Evolutionary conservation across 345 rosid species (phyloP).

Genomic region (Brassica cretica): DNA sequence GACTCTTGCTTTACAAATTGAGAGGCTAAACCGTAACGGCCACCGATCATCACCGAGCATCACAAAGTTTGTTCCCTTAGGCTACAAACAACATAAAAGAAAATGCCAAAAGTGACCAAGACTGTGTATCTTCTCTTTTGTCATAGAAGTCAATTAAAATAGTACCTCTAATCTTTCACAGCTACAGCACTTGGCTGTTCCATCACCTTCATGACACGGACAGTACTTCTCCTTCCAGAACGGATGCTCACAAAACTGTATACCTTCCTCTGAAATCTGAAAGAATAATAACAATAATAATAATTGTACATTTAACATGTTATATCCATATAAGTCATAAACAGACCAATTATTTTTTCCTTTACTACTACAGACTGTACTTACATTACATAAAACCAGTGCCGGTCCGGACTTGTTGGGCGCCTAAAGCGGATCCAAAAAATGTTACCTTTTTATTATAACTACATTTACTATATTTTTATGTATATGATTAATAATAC

Average conservation of each 20-base stretch:
- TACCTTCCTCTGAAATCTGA: constrained; percentile 62
- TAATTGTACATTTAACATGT: constrained; percentile 4
- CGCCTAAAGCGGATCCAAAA: too few relatives aligned
- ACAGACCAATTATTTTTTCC: neutral
- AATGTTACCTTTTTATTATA: too few relatives aligned
- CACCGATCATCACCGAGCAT: constrained; percentile 66
- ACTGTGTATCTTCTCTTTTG: neutral
- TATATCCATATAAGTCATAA: neutral
- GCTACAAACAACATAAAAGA: constrained; percentile 34
- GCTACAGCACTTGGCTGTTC: constrained; percentile 34
- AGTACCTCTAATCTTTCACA: constrained; percentile 36
- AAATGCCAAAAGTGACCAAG: neutral
- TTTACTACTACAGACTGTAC: neutral
- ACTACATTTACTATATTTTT: too few relatives aligned
- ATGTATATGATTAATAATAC: too few relatives aligned
- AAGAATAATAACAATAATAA: constrained; percentile 17
- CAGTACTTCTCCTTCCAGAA: constrained; percentile 34
- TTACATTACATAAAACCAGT: neutral
- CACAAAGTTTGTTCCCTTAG: constrained; percentile 48
- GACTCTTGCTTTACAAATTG: too few relatives aligned
- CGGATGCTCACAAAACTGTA: constrained; percentile 51
- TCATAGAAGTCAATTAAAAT: neutral
- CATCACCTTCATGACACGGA: constrained; percentile 18
- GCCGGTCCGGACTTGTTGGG: too few relatives aligned
- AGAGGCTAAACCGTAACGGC: constrained; percentile 18